Conservation (phyloP, 768 basidiomycete genomes). For the Lactarius akahatsu region DNA sequence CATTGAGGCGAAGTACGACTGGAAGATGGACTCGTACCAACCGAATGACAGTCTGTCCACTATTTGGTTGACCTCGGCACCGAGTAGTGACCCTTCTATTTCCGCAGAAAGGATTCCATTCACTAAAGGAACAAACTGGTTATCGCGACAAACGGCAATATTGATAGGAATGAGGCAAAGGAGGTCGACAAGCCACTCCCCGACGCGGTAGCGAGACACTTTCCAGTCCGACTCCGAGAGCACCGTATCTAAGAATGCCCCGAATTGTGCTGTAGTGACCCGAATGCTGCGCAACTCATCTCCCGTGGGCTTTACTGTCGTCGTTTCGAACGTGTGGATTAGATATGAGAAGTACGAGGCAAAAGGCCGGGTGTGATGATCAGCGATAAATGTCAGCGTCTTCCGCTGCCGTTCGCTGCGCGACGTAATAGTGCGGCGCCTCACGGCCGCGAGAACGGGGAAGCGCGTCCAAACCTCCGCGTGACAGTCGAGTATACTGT, state of each 20-base stretch:
- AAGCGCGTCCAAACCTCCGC: constrained; percentile 19
- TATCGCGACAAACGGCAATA: constrained; percentile 57
- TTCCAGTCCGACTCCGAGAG: constrained; percentile 18
- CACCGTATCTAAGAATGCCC: constrained; percentile 31
- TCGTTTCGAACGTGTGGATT: constrained; percentile 46
- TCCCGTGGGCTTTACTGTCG: constrained; percentile 52
- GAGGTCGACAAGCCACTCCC: constrained; percentile 65
- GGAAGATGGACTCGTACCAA: constrained; percentile 66
- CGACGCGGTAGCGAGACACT: constrained; percentile 44
- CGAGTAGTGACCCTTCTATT: constrained; percentile 53
- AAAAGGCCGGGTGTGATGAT: constrained; percentile 40
- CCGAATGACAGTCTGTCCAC: constrained; percentile 57
- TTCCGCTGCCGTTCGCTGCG: constrained; percentile 35
- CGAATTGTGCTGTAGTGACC: constrained; percentile 38
- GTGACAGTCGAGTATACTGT: constrained; percentile 32
- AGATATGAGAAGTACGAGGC: constrained; percentile 46
- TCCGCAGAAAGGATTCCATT: constrained; percentile 53
- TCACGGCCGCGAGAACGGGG: constrained; percentile 23
- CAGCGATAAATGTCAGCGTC: constrained; percentile 47
- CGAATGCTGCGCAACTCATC: constrained; percentile 42
- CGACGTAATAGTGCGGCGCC: constrained; percentile 17
- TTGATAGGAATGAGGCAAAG: constrained; percentile 66
- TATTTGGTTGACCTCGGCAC: constrained; percentile 56
- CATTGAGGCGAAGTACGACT: constrained; percentile 61
- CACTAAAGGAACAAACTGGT: constrained; percentile 59